Evolutionary conservation across 2,329 filamentous ascomycete species (phyloP).

Genomic region (Aspergillus glaucus): DNA sequence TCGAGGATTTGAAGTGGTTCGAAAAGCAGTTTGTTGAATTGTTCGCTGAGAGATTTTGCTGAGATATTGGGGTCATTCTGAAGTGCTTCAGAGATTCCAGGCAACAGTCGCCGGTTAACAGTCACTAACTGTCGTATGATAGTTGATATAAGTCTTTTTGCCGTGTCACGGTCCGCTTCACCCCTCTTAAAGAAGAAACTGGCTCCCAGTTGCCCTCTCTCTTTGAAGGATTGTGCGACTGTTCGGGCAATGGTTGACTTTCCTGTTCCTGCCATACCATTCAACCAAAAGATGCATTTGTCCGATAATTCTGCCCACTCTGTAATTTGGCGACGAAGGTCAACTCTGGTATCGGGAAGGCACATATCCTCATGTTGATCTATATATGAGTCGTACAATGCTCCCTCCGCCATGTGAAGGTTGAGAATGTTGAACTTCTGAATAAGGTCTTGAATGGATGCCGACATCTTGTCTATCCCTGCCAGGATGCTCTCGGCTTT

Average conservation of each 20-base stretch:
- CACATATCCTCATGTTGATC: conserved; percentile 16
- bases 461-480: neutral
- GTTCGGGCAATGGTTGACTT: conserved; percentile 11
- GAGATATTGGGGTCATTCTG: neutral
- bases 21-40: neutral
- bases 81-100: neutral
- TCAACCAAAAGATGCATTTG: conserved; percentile 7
- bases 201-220: conserved; percentile 4
- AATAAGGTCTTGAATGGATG: neutral
- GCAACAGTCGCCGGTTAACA: neutral
- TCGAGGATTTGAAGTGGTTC: neutral
- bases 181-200: conserved; percentile 16
- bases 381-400: conserved; percentile 13
- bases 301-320: conserved; percentile 12
- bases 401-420: conserved; percentile 7
- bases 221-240: conserved; percentile 4
- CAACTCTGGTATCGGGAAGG: conserved; percentile 17
- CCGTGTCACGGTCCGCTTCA: neutral
- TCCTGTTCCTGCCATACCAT: conserved; percentile 6
- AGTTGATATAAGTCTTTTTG: neutral
- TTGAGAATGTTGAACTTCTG: neutral
- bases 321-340: conserved; percentile 16
- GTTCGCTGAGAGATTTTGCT: neutral
- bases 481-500: conserved; percentile 5
- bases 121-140: neutral